Evolutionary conservation across 441 rosid species (phyloP).

Genomic region (Arabidopsis lyrata): DNA sequence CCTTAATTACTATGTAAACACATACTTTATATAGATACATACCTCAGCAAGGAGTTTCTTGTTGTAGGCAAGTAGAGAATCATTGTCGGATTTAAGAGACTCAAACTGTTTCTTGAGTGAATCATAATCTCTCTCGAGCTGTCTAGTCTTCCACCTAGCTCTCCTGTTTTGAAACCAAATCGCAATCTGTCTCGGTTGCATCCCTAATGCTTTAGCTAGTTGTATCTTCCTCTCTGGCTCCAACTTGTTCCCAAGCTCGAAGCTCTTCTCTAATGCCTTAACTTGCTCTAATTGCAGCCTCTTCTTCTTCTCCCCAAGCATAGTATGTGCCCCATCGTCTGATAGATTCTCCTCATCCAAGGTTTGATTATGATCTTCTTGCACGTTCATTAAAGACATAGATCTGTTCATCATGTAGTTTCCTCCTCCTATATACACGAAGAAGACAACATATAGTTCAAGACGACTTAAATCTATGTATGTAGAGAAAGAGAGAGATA

Average conservation of each 20-base stretch:
- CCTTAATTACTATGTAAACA: background rate
- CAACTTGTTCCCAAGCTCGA: constrained; percentile 90
- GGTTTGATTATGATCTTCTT: constrained; percentile 51
- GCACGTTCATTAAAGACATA: constrained; percentile 71
- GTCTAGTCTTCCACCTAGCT: constrained; percentile 97
- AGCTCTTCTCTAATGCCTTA: constrained; percentile 90
- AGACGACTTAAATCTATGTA: background rate
- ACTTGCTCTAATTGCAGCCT: constrained; percentile 91
- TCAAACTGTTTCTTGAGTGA: constrained; percentile 46
- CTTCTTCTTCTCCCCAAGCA: constrained; percentile 92
- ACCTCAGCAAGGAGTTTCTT: constrained; percentile 89
- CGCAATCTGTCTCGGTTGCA: constrained; percentile 93
- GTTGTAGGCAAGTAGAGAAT: constrained; percentile 82
- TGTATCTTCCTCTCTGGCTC: constrained; percentile 97
- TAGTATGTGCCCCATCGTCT: constrained; percentile 82
- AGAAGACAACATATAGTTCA: constrained; percentile 22
- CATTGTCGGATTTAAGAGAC: constrained; percentile 79
- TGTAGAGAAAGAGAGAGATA: background rate
- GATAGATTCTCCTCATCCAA: constrained; percentile 85
- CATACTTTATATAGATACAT: constrained; percentile 13
- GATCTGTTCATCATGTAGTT: constrained; percentile 86
- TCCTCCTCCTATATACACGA: constrained; percentile 51
- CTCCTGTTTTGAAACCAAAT: constrained; percentile 99
- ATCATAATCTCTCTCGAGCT: constrained; percentile 63
- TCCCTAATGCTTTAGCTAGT: constrained; percentile 82